Conservation (phyloP, 179 eudicot genomes). For the Drosera spatulata region DNA sequence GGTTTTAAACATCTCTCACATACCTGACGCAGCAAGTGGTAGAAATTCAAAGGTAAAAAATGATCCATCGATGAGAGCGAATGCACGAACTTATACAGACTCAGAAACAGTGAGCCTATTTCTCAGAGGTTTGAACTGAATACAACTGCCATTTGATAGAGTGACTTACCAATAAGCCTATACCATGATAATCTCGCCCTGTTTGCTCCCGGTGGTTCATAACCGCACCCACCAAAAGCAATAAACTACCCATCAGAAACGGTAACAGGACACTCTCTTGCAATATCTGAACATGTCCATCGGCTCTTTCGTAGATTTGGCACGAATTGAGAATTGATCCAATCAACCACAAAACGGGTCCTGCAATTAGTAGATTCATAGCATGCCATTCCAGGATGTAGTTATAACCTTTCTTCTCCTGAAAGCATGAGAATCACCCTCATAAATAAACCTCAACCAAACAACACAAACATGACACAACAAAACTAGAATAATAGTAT, state of each 20-base stretch:
- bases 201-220: slow-evolving; percentile 35
- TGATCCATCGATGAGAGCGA: no score
- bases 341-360: slow-evolving; percentile 58
- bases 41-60: no score
- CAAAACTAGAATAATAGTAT: no score
- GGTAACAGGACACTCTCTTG: slow-evolving; percentile 69
- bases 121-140: no score
- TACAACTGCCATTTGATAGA: not conserved
- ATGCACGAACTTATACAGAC: no score
- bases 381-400: slow-evolving; percentile 39
- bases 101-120: no score
- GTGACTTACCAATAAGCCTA: slow-evolving; percentile 37
- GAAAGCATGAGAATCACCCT: no score
- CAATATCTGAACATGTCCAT: slow-evolving; percentile 68
- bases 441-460: no score
- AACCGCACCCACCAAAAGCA: slow-evolving; percentile 49
- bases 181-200: slow-evolving; percentile 28
- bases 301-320: slow-evolving; percentile 76
- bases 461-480: no score
- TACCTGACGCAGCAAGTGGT: no score
- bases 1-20: no score
- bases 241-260: slow-evolving; percentile 57
- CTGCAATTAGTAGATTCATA: slow-evolving; percentile 56
- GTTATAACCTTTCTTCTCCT: slow-evolving; percentile 11
- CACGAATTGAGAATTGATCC: slow-evolving; percentile 77